Percentiles rank a stretch among this genome's conserved stretches.
These are phyloP conservation scores for Vitis hybrid DNA, from an alignment of 177 flowering plant genomes.

Conservation along the genomic window DNA sequence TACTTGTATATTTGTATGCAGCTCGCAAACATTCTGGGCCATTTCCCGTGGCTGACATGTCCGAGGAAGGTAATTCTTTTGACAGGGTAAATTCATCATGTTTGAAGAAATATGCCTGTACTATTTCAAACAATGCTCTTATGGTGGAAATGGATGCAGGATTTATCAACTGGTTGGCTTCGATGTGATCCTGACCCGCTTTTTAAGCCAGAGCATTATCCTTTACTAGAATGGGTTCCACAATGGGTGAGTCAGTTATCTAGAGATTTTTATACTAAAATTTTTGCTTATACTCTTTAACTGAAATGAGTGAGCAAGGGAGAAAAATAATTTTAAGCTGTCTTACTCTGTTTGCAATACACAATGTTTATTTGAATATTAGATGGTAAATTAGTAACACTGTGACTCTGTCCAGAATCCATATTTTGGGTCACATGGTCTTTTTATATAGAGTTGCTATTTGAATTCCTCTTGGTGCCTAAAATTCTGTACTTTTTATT, in stretches of 20 bases:
- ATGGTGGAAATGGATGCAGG: conserved; percentile 46
- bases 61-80: conserved; percentile 77
- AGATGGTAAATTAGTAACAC: too few relatives aligned
- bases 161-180: conserved; percentile 92
- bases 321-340: too few relatives aligned
- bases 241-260: conserved; percentile 56
- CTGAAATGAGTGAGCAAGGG: too few relatives aligned
- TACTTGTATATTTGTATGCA: conserved; percentile 34
- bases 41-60: conserved; percentile 91
- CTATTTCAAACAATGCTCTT: not conserved
- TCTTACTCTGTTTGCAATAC: too few relatives aligned
- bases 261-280: not conserved
- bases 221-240: conserved; percentile 64
- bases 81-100: not conserved
- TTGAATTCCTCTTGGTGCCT: too few relatives aligned
- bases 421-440: too few relatives aligned
- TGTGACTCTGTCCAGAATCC: too few relatives aligned
- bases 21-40: conserved; percentile 88
- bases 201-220: conserved; percentile 67
- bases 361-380: too few relatives aligned
- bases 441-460: too few relatives aligned
- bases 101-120: not conserved
- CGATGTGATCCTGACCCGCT: conserved; percentile 92
- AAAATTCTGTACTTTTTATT: too few relatives aligned
- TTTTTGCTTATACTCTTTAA: too few relatives aligned